Evolutionary conservation across 495 filamentous ascomycete species (phyloP).

Genomic region (Hypoxylon intermedium): DNA sequence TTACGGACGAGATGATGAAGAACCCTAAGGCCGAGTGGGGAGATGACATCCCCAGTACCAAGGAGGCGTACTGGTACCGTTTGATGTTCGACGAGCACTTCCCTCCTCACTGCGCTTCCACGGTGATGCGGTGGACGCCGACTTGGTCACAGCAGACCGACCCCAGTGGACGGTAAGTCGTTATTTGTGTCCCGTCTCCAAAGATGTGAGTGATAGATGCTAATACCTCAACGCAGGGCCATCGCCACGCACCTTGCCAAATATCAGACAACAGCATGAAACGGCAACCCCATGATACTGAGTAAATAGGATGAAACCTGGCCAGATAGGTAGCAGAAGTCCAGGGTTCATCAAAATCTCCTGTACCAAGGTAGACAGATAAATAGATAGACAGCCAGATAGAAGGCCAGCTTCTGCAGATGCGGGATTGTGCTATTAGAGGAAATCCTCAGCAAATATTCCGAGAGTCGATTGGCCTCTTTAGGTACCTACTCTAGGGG

Average conservation of each 20-base stretch:
- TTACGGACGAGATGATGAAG: constrained; percentile 96
- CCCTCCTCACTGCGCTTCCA: constrained; percentile 86
- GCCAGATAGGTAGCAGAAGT: no score
- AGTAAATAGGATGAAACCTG: constrained; percentile 10
- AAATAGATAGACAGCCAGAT: not conserved
- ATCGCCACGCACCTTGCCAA: constrained; percentile 32
- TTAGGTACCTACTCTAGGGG: no score
- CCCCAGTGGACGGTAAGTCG: constrained; percentile 84
- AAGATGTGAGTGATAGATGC: not conserved
- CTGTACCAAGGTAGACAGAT: no score
- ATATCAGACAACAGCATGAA: constrained; percentile 25
- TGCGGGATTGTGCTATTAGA: constrained; percentile 26
- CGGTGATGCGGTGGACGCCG: constrained; percentile 96
- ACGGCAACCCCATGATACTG: constrained; percentile 1
- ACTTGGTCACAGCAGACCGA: constrained; percentile 97
- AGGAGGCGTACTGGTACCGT: constrained; percentile 99
- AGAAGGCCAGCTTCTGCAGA: constrained; percentile 6
- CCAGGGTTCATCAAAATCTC: no score
- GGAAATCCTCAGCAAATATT: constrained; percentile 22
- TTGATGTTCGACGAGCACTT: constrained; percentile 99
- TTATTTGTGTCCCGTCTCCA: not conserved
- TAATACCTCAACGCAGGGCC: constrained; percentile 26
- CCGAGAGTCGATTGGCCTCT: constrained; percentile 19
- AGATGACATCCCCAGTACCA: constrained; percentile 85
- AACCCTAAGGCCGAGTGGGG: constrained; percentile 97